Percentiles rank a stretch among this genome's conserved stretches.
phyloP scores from a whole-genome alignment of 176 grass and related monocot species.

The Tillandsia fasciculata region DNA sequence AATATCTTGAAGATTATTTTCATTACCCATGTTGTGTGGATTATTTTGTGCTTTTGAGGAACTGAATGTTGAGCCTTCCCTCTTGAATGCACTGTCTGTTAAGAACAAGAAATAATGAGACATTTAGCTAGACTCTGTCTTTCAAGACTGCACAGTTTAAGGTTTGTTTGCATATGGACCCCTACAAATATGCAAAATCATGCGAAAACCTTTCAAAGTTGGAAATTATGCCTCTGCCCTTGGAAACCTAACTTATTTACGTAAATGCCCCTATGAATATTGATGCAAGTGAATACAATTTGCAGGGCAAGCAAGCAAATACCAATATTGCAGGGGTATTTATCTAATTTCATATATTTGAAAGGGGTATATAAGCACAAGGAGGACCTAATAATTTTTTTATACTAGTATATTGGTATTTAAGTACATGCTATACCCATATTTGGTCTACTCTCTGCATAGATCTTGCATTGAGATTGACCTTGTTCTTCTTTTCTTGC shows the following conservation, averaged over 20 bases:
- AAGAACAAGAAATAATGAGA: not conserved
- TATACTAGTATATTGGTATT: constrained; percentile 1
- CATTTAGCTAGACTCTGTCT: not conserved
- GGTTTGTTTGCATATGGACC: too few species aligned
- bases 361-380: too few species aligned
- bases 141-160: not conserved
- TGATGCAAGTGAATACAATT: too few species aligned
- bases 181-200: too few species aligned
- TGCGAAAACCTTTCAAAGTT: too few species aligned
- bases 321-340: too few species aligned
- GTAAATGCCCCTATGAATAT: too few species aligned
- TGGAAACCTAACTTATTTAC: too few species aligned
- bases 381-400: not conserved
- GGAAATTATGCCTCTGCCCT: too few species aligned
- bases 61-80: constrained; percentile 5
- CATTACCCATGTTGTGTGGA: constrained; percentile 41
- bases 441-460: constrained; percentile 18
- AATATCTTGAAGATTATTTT: not conserved
- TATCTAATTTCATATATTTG: too few species aligned
- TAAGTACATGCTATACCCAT: constrained; percentile 6
- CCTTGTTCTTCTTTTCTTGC: constrained; percentile 2
- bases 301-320: too few species aligned
- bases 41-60: constrained; percentile 29
- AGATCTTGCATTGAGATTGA: constrained; percentile 15
- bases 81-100: constrained; percentile 18